Conservation (phyloP, 768 basidiomycete species). For the Strobilomyces dryophilus region DNA sequence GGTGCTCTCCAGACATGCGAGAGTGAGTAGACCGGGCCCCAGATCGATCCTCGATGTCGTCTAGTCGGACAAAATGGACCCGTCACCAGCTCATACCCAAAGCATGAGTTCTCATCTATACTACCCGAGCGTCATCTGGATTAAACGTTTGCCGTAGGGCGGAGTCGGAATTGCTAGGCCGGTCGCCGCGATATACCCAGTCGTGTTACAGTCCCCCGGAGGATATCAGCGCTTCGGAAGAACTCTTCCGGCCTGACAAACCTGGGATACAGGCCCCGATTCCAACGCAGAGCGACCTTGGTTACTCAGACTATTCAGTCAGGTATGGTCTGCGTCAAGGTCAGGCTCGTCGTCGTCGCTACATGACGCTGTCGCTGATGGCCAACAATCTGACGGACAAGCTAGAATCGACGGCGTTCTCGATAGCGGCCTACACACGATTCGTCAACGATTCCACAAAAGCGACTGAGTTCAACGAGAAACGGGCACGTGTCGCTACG, state of each 20-base stretch:
- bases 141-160: constrained; percentile 36
- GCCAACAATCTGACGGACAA: constrained; percentile 18
- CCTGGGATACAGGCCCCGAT: constrained; percentile 51
- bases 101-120: constrained; percentile 33
- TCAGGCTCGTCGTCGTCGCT: constrained; percentile 11
- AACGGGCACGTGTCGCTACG: constrained; percentile 34
- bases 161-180: constrained; percentile 69
- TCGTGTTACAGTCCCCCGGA: constrained; percentile 57
- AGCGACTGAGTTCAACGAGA: constrained; percentile 37
- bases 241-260: constrained; percentile 62
- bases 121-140: not conserved
- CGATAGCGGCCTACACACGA: constrained; percentile 44
- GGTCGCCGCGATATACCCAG: constrained; percentile 61
- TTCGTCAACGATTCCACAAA: constrained; percentile 44
- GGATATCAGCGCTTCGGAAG: constrained; percentile 64
- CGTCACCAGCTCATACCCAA: constrained; percentile 63
- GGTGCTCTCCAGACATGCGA: not conserved
- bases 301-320: constrained; percentile 61
- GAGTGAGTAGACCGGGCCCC: not conserved
- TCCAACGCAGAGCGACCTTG: constrained; percentile 50
- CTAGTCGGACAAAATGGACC: constrained; percentile 73
- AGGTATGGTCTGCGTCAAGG: constrained; percentile 38
- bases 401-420: constrained; percentile 51
- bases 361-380: not conserved
- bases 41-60: constrained; percentile 57